Evolutionary conservation across 768 basidiomycete genomes (phyloP).

Genomic region (Tylopilus sp.): DNA sequence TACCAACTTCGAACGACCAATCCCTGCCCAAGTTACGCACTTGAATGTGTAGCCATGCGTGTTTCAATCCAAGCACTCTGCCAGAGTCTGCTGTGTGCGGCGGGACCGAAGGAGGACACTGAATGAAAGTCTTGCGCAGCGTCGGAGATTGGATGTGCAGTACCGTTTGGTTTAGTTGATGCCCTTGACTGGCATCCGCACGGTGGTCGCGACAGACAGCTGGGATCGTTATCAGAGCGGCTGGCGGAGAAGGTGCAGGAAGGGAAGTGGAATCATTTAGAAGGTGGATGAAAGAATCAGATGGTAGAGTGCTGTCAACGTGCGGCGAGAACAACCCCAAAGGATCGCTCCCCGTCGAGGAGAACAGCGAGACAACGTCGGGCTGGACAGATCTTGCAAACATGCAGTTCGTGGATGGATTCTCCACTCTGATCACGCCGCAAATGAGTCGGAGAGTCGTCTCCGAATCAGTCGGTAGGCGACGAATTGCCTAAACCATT

Average conservation of each 20-base stretch:
- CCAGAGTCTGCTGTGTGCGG: slow-evolving; percentile 4
- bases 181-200: slow-evolving; percentile 32
- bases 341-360: slow-evolving; percentile 64
- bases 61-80: slow-evolving; percentile 54
- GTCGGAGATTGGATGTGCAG: slow-evolving; percentile 81
- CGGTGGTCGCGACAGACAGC: slow-evolving; percentile 27
- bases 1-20: slow-evolving; percentile 74
- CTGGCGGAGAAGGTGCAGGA: slow-evolving; percentile 45
- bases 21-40: slow-evolving; percentile 63
- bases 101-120: slow-evolving; percentile 46
- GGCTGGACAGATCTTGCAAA: slow-evolving; percentile 60
- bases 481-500: not conserved
- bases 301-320: slow-evolving; percentile 47
- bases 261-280: slow-evolving; percentile 55
- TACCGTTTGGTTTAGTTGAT: slow-evolving; percentile 57
- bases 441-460: slow-evolving; percentile 9
- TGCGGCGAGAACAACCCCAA: slow-evolving; percentile 51
- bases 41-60: slow-evolving; percentile 75
- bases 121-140: slow-evolving; percentile 62
- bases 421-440: slow-evolving; percentile 17
- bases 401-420: slow-evolving; percentile 33
- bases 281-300: slow-evolving; percentile 64
- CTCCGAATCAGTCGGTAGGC: slow-evolving; percentile 9
- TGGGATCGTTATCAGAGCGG: slow-evolving; percentile 43
- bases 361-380: slow-evolving; percentile 66